phyloP scores from a whole-genome alignment of 768 basidiomycete species.

The Glaciozyma martinii region DNA sequence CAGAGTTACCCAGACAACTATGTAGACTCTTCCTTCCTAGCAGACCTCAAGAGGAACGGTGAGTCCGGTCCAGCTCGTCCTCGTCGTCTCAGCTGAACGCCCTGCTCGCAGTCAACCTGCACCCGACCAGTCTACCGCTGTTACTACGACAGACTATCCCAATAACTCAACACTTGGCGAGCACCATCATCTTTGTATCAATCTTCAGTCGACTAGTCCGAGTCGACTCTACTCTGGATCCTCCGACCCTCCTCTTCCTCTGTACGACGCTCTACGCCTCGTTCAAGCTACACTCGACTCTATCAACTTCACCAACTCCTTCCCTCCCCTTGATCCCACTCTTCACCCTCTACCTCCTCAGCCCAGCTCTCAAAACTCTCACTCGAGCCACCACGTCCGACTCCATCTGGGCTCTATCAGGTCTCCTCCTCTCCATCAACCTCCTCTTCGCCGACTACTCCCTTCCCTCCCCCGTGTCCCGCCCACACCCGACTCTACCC shows the following conservation, averaged over 20 bases:
- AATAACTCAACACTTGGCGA: slow-evolving; percentile 74
- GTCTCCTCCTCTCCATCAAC: slow-evolving; percentile 66
- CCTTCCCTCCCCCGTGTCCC: slow-evolving; percentile 25
- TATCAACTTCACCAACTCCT: too few species aligned
- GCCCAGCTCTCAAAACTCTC: slow-evolving; percentile 82
- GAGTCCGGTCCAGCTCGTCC: not conserved
- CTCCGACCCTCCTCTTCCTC: not conserved
- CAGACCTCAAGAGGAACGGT: slow-evolving; percentile 71
- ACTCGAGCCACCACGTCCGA: slow-evolving; percentile 93
- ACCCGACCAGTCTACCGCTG: slow-evolving; percentile 56
- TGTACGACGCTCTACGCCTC: slow-evolving; percentile 45
- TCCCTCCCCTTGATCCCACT: slow-evolving; percentile 64
- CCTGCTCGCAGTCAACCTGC: slow-evolving; percentile 57
- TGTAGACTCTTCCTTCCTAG: slow-evolving; percentile 68
- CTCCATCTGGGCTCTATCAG: slow-evolving; percentile 89
- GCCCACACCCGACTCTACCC: slow-evolving; percentile 34
- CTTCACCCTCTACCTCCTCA: slow-evolving; percentile 75
- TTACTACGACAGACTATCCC: slow-evolving; percentile 40
- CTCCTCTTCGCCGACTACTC: slow-evolving; percentile 75
- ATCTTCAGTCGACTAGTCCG: slow-evolving; percentile 66
- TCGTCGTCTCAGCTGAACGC: not conserved
- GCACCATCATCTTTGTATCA: slow-evolving; percentile 70
- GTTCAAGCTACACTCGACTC: too few species aligned
- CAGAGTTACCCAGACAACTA: slow-evolving; percentile 71
- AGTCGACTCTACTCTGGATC: slow-evolving; percentile 27